phyloP scores from a whole-genome alignment of 2,329 filamentous ascomycete species.

The Colletotrichum noveboracense region DNA sequence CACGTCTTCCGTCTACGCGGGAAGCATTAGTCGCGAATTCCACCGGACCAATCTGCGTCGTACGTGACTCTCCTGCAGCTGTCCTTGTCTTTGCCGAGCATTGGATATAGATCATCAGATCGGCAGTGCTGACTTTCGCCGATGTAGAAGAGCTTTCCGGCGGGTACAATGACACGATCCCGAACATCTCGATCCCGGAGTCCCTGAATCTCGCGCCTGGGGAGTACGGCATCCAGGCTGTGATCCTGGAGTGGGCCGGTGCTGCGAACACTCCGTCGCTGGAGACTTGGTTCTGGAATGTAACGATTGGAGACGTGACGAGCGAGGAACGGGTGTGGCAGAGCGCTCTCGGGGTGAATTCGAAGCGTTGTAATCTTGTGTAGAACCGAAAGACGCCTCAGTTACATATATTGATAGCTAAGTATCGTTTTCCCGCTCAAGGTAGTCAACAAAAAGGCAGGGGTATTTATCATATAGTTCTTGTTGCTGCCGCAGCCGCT shows the following conservation, averaged over 20 bases:
- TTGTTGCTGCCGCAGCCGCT: background rate
- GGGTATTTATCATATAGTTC: background rate
- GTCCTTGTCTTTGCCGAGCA: background rate
- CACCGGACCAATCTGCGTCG: background rate
- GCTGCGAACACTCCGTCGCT: background rate
- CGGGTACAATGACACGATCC: background rate
- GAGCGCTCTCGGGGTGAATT: background rate
- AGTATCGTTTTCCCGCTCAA: background rate
- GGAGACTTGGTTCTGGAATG: slow-evolving; percentile 3
- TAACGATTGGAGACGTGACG: background rate
- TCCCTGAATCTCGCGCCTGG: background rate
- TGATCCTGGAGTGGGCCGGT: background rate
- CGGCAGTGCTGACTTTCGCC: background rate
- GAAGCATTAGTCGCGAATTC: background rate
- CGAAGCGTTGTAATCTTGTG: background rate
- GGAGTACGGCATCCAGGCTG: background rate
- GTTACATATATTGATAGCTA: background rate
- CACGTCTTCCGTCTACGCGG: background rate
- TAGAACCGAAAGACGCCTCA: background rate
- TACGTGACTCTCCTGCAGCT: background rate
- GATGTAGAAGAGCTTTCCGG: background rate
- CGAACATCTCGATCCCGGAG: background rate
- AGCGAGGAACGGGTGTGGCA: background rate
- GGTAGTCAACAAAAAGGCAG: background rate
- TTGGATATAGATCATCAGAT: background rate